Evolutionary conservation across 2,329 filamentous ascomycete genomes (phyloP).

Genomic region (Aaosphaeria arxii): DNA sequence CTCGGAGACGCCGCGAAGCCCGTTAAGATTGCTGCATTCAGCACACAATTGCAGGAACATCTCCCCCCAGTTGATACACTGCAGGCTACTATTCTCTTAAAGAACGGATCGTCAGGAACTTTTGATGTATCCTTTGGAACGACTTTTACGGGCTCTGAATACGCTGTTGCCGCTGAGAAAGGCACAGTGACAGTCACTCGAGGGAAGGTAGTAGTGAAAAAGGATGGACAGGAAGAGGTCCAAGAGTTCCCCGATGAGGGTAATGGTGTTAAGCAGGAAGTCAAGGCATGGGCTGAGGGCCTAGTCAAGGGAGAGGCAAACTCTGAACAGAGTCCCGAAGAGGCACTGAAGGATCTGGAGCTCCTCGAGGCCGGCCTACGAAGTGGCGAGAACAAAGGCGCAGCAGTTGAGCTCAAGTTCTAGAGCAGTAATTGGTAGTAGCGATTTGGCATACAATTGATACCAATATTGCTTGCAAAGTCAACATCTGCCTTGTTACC

Average conservation of each 20-base stretch:
- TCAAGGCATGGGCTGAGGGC: conserved; percentile 59
- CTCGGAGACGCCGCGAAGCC: conserved; percentile 48
- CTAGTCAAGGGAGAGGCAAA: conserved; percentile 49
- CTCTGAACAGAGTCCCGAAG: conserved; percentile 53
- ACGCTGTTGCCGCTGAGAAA: conserved; percentile 56
- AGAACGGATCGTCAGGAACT: conserved; percentile 55
- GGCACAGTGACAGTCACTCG: conserved; percentile 52
- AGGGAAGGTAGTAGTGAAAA: conserved; percentile 36
- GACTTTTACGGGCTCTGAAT: conserved; percentile 54
- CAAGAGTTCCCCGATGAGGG: conserved; percentile 49
- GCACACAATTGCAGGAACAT: conserved; percentile 53
- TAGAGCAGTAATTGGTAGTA: not conserved
- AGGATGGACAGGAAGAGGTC: conserved; percentile 30
- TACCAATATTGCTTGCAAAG: no score
- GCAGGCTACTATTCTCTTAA: conserved; percentile 55
- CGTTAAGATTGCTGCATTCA: conserved; percentile 53
- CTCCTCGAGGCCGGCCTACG: conserved; percentile 45
- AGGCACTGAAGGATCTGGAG: conserved; percentile 61
- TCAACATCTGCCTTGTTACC: no score
- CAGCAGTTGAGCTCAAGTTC: conserved; percentile 18
- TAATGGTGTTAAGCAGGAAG: conserved; percentile 57
- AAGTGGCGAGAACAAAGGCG: conserved; percentile 40
- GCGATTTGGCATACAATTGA: no score
- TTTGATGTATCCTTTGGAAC: conserved; percentile 59
- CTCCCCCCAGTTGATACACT: conserved; percentile 67